These are phyloP conservation scores for Phaseolus coccineus DNA, from an alignment of 331 rosid species.

Conservation along the genomic window DNA sequence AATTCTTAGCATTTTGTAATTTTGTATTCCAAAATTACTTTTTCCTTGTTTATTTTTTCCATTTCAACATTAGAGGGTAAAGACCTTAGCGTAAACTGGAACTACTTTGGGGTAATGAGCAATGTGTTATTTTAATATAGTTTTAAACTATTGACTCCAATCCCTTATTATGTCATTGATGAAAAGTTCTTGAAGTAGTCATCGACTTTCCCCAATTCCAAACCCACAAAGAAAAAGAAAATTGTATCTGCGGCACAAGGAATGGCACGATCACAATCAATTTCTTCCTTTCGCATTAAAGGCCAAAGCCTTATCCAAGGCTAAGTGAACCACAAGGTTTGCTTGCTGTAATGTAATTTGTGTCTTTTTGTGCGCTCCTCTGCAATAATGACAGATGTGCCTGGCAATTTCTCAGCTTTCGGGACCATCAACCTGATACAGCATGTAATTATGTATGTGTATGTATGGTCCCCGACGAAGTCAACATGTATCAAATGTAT, in stretches of 20 bases:
- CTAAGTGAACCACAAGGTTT: slow-evolving; percentile 10
- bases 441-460: slow-evolving; percentile 28
- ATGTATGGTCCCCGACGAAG: slow-evolving; percentile 67
- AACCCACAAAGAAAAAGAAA: neutral
- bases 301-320: slow-evolving; percentile 21
- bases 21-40: neutral
- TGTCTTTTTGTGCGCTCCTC: slow-evolving; percentile 43
- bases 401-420: slow-evolving; percentile 35
- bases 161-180: slow-evolving; percentile 13
- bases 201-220: neutral
- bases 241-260: neutral
- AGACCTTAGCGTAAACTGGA: neutral
- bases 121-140: neutral
- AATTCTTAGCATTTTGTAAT: neutral
- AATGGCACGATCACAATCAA: neutral
- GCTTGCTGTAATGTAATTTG: slow-evolving; percentile 33
- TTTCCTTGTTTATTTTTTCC: neutral
- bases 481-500: slow-evolving; percentile 45
- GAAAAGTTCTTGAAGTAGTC: neutral
- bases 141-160: neutral
- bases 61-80: neutral
- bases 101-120: slow-evolving; percentile 2
- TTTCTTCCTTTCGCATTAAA: slow-evolving; percentile 10
- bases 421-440: slow-evolving; percentile 42
- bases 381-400: slow-evolving; percentile 40